Conservation (phyloP, 2,329 filamentous ascomycete species). For the Colletotrichum sp. region DNA sequence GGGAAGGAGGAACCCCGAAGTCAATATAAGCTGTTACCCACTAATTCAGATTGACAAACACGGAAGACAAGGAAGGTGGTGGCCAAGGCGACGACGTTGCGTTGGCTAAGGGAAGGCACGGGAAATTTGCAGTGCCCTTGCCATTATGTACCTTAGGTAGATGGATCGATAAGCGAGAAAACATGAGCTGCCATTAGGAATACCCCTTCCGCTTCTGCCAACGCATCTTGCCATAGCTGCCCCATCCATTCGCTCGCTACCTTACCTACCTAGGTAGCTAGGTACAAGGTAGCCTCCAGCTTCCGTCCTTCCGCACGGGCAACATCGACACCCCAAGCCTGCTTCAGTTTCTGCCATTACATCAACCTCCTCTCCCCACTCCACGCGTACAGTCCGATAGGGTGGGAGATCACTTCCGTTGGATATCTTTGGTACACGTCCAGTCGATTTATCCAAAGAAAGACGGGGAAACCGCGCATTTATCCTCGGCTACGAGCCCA, state of each 20-base stretch:
- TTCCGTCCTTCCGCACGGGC: not conserved
- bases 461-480: not conserved
- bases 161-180: not conserved
- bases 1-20: not conserved
- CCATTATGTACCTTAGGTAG: not conserved
- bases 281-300: not conserved
- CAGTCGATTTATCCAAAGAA: not conserved
- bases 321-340: not conserved
- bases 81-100: not conserved
- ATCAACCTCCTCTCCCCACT: not conserved
- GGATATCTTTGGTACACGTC: not conserved
- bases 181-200: not conserved
- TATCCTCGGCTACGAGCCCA: not conserved
- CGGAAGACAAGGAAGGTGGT: not conserved
- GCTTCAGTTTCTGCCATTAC: not conserved
- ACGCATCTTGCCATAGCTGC: not conserved
- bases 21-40: not conserved
- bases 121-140: not conserved
- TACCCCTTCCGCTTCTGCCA: not conserved
- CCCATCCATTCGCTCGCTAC: not conserved
- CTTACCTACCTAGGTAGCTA: not conserved
- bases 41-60: not conserved
- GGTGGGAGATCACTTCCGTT: not conserved
- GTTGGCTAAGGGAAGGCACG: not conserved
- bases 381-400: not conserved